Evolutionary conservation across 2,329 filamentous ascomycete genomes (phyloP), one percentile per base, ranked within the genome.

Genomic region (Raffaelea albimanens): DNA sequence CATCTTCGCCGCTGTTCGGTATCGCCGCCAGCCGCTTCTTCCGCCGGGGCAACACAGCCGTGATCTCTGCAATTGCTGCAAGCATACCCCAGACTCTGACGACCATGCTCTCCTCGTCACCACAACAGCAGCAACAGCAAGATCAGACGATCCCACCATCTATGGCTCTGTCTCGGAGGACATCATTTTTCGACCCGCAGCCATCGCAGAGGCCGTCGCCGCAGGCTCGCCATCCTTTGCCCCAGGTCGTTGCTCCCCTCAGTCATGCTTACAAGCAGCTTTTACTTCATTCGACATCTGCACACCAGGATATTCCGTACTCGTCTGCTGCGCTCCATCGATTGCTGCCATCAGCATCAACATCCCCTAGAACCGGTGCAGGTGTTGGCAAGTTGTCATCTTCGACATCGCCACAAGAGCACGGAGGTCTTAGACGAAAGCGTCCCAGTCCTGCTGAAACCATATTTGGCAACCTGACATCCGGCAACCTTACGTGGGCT

Each of bases 391-490:
- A 53, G 22, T 23, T 50, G 2, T 34, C 48, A 10, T 43, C 48
- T 3, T 68, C 68, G 2, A 61, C 63, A 2, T 70, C 68, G 3
- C 67, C 69, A 2, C 67, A 67, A 1, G 59, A 61, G 4, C 49
- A 34, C 9, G 45, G 36, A 1, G n/a, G n/a, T n/a, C 40, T 45
- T 1, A 20, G 40, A 3, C 58, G 63, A 31, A 83, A 83, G 60
- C 71, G 73, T 33, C 72, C 73, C 4, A 83, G 79, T 51, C 80
- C 80, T 5, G 78, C 76, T 1, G 81, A 83, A 53, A 75, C 72
- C 16, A 73, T 82, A 41, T 61, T 82, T 21, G 71, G 66, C 51
- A 78, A 70, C 40, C 62, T 82, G 18, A 69, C 75, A 1, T 69
- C 75, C 2, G 69, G 70, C 29, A 75, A 71, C 51, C 69, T 77